Evolutionary conservation across 768 basidiomycete species (phyloP).

Genomic region (Agaricus bisporus): DNA sequence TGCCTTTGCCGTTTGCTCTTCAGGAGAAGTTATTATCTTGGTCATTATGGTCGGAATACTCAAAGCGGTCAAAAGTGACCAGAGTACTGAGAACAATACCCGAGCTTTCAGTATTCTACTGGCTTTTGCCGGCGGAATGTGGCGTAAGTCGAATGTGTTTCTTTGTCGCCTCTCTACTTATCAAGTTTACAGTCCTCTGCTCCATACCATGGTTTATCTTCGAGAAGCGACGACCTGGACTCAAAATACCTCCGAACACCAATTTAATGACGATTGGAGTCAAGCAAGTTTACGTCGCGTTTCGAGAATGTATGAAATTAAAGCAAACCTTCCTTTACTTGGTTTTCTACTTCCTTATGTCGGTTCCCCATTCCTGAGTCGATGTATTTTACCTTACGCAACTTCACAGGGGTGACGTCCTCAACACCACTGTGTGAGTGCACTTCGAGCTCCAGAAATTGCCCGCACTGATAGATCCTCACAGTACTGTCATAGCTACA

Average conservation of each 20-base stretch:
- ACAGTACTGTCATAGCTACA: slow-evolving; percentile 64
- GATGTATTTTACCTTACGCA: background rate
- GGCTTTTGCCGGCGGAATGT: slow-evolving; percentile 73
- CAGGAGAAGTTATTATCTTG: slow-evolving; percentile 65
- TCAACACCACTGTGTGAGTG: slow-evolving; percentile 70
- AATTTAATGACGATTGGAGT: slow-evolving; percentile 60
- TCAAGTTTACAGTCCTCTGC: slow-evolving; percentile 41
- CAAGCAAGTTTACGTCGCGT: slow-evolving; percentile 57
- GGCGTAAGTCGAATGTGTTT: slow-evolving; percentile 40
- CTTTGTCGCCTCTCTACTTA: background rate
- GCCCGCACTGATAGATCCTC: background rate
- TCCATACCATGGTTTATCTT: slow-evolving; percentile 70
- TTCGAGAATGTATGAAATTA: slow-evolving; percentile 57
- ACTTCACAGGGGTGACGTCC: slow-evolving; percentile 56
- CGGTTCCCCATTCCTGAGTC: slow-evolving; percentile 17
- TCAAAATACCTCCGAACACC: slow-evolving; percentile 50
- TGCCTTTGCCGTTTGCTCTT: slow-evolving; percentile 63
- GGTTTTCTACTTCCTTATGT: slow-evolving; percentile 74
- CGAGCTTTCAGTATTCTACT: slow-evolving; percentile 72
- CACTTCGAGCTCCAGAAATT: background rate
- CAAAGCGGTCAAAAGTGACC: slow-evolving; percentile 53
- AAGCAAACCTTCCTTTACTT: slow-evolving; percentile 74
- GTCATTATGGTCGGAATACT: slow-evolving; percentile 73
- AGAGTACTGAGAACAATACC: slow-evolving; percentile 66
- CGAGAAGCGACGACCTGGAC: slow-evolving; percentile 62